Conservation (phyloP, 1,284 basidiomycete genomes). For the Pyrrhoderma lamaoense region DNA sequence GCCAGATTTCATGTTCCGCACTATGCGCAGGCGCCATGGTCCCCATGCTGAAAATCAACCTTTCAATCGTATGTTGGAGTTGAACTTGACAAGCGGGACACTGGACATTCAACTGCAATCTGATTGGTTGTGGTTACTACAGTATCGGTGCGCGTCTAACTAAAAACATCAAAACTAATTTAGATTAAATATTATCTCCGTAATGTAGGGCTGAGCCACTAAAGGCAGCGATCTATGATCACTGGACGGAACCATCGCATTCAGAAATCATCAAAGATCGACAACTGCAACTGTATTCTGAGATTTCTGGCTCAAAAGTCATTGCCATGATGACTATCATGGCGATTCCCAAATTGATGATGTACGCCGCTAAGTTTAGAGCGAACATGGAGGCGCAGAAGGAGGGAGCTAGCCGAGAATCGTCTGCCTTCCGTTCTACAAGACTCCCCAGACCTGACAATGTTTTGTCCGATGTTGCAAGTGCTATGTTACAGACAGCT, state of each 20-base stretch:
- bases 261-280: slow-evolving; percentile 37
- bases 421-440: slow-evolving; percentile 61
- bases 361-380: slow-evolving; percentile 66
- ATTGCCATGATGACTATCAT: slow-evolving; percentile 64
- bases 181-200: slow-evolving; percentile 8
- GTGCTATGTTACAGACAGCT: slow-evolving; percentile 74
- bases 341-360: slow-evolving; percentile 66
- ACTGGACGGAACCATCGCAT: slow-evolving; percentile 60
- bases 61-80: slow-evolving; percentile 54
- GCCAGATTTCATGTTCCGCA: slow-evolving; percentile 70
- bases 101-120: slow-evolving; percentile 65
- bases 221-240: slow-evolving; percentile 69
- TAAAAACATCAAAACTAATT: slow-evolving; percentile 4
- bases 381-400: slow-evolving; percentile 66
- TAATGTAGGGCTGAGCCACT: slow-evolving; percentile 71
- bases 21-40: slow-evolving; percentile 46
- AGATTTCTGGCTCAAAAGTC: slow-evolving; percentile 67
- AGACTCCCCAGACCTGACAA: slow-evolving; percentile 64
- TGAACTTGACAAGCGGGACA: slow-evolving; percentile 70
- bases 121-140: slow-evolving; percentile 68
- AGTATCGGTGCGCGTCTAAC: slow-evolving; percentile 58
- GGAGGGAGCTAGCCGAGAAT: slow-evolving; percentile 66
- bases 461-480: slow-evolving; percentile 73
- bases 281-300: slow-evolving; percentile 70
- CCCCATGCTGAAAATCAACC: slow-evolving; percentile 27